Base-by-base conservation (phyloP, 164 flowering plant species). In the Chimonanthus praecox region DNA sequence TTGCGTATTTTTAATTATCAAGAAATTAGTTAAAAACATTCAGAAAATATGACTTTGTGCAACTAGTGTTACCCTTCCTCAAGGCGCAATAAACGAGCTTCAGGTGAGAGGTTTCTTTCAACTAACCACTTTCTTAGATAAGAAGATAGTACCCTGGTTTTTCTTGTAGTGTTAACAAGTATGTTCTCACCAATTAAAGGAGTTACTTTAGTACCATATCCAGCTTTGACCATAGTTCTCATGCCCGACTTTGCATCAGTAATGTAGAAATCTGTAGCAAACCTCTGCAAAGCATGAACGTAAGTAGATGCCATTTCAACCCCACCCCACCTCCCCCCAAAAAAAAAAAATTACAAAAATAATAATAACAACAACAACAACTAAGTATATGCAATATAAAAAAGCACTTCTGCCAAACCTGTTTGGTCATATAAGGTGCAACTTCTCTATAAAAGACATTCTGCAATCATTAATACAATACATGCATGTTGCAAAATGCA, bases 221-320 rank as follows among this genome's bases (percentile, higher is more conserved):
- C 92, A 69, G 92, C 92, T 77, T 86, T 90, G 10, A 90, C 91
- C 74, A 83, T 68, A 15, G 85, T 89, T 82, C 87, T 78, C 8
- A 82, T 63, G 47, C 91, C 88, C 11, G 92, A 85, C 75, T 83
- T 85, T 15, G 50, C 64, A 77, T 90, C 95, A n/a, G 87, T 82
- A 64, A 88, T 78, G 81, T 82, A 84, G 78, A 90, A 88, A 73
- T 88, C 92, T 10, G 92, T 85, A 67, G 83, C 83, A 74, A 83
- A 82, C 71, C 88, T 90, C 92, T 90, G 95, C 67, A 69, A 78
- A 64, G 67, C 47, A 74, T 60, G 84, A 75, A 54, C 8, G 33
- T 33, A 33, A 33, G 33, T 33, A 33, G 33, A 33, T 33, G 33
- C 33, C 33, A 33, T 33, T 33, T 33, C 33, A 1, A 1, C 33